Base-by-base conservation (phyloP, 176 grass and related monocot species). In the Raddia guianensis region DNA sequence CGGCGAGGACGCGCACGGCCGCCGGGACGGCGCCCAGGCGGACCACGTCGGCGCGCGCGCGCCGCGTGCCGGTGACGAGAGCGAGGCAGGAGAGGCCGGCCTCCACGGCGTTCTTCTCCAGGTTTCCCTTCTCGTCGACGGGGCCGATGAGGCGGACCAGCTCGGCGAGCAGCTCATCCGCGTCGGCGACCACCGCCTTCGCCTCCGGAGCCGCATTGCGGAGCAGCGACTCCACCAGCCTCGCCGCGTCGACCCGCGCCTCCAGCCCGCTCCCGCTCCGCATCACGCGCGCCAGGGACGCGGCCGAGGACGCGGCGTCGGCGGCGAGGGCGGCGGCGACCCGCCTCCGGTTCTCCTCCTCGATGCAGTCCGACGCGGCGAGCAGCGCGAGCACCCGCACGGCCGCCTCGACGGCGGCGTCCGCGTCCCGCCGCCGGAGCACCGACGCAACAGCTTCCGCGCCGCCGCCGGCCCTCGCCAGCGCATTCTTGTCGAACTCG, bases 401-500 rank as follows among this genome's bases (percentile, higher is more conserved):
- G 44, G 84, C 88, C 16, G 84, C 66, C 46, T 85, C 90, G 58
- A 88, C 3, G 3, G 70, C 73, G 12, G 0, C 65, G 8, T 57
- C 60, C 12, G 11, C 44, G 9, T 18, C 45, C 34, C 70, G 70
- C 61, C 63, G 15, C 35, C 53, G 47, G 69, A 97, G 85, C 16
- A 90, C 65, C 13, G 81, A 75, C 33, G 76, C 70, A 20, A 97
- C 11, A 1, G 83, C 85, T 27, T 87, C 59, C 19, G 67, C 72
- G 15, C 80, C 87, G 56, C 76, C 77, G n/a, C 34, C 47, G n/a
- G 86, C 66, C 74, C 72, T 27, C 7, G 84, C 84, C 44, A 97
- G 74, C 66, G 69, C 77, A 68, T 93, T 93, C 86, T 89, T 97
- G 76, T 87, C 88, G 55, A 93, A 97, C 44, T 97, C 91, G 11